Evolutionary conservation across 345 rosid genomes (phyloP), one percentile per base, ranked within the genome.

Genomic region (Hirschfeldia incana): DNA sequence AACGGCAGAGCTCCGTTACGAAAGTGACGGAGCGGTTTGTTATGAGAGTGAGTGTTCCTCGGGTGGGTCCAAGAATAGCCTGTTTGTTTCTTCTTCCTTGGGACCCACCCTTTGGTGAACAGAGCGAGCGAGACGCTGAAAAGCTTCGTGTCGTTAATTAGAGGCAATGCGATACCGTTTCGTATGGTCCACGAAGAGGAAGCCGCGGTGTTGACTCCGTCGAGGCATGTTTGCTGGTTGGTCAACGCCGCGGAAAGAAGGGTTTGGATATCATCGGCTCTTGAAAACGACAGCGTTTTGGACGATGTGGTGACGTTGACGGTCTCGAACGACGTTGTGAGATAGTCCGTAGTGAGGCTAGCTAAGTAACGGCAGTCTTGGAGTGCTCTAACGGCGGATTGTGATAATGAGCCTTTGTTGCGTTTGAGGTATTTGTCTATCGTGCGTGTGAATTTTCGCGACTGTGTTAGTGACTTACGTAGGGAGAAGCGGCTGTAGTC

Each of bases 241-340:
- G 98, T 94, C 65, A 94, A 65, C 61, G 88, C 85, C 17, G 98
- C 97, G 13, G 95, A 89, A 0, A 94, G 86, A 8, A 87, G 76
- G 9, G 96, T 90, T 59, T 91, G 94, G 1, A 91, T 78, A 9
- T 92, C 92, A 0, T 94, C 97, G 2, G 95, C 92, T 78, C 80
- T 74, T 3, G 37, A 9, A 13, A 36, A 15, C 55, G 93, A 17
- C 7, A 94, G 79, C 46, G 75, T 85, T 44, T 51, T 65, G 12
- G 76, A 79, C 1, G 89, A 80, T 3, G 39, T 3, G 9, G 80
- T 70, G 16, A 68, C 21, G 65, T 85, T 85, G 53, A 89, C 84
- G 17, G 88, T 83, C 6, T 84, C 34, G 7, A 83, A 84, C 59
- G 96, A 79, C 53, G 72, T 86, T 34, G 55, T 33, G 65, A 94